Evolutionary conservation across 2,329 filamentous ascomycete genomes (phyloP).

Genomic region (Xylaria arbuscula): DNA sequence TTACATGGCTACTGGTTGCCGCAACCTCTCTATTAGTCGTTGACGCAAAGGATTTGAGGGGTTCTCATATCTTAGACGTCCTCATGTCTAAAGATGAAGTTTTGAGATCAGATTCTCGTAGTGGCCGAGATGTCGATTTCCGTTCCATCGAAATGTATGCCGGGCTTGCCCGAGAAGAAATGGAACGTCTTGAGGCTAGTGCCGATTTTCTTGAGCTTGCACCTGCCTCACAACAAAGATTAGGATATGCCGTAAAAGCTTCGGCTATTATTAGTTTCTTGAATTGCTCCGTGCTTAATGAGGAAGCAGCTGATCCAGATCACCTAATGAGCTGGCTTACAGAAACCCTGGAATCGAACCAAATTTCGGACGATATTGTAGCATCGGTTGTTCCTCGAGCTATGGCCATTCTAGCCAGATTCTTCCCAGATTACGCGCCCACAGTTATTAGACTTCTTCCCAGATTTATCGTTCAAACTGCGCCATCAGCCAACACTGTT

Average conservation of each 20-base stretch:
- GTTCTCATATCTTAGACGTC: conserved; percentile 76
- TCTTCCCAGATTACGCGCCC: conserved; percentile 78
- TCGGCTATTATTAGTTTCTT: conserved; percentile 84
- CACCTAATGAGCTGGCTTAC: conserved; percentile 87
- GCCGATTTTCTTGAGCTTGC: conserved; percentile 90
- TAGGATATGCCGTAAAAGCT: conserved; percentile 88
- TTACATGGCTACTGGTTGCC: conserved; percentile 85
- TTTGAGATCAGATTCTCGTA: conserved; percentile 56
- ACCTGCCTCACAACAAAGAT: conserved; percentile 84
- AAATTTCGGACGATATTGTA: conserved; percentile 83
- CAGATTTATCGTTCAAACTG: conserved; percentile 87
- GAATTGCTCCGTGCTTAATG: conserved; percentile 85
- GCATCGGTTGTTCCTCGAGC: conserved; percentile 83
- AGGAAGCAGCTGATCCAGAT: conserved; percentile 83
- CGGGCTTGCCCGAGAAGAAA: conserved; percentile 80
- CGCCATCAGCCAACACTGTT: conserved; percentile 75
- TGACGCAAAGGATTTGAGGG: conserved; percentile 68
- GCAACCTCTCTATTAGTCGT: conserved; percentile 79
- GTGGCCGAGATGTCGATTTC: conserved; percentile 62
- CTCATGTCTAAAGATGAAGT: conserved; percentile 70
- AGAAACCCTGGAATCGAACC: conserved; percentile 78
- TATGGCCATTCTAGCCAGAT: conserved; percentile 82
- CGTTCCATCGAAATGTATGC: conserved; percentile 72
- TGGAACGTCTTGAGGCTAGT: conserved; percentile 86
- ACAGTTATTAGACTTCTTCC: conserved; percentile 82